Base-by-base conservation (phyloP, 148 eudicot genomes). In the Hydrangea macrophylla region DNA sequence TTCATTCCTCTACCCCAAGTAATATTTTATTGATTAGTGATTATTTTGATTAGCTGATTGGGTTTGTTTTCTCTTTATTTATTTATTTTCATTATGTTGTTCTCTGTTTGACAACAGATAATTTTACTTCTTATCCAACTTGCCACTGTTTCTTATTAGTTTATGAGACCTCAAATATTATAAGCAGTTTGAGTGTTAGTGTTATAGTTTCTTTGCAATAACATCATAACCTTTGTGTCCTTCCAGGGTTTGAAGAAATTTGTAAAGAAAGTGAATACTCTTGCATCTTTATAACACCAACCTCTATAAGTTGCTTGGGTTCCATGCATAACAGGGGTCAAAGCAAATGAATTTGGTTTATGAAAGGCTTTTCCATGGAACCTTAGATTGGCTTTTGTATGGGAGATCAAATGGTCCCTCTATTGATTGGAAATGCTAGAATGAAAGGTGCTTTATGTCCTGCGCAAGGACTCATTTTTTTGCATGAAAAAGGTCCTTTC, bases 331-430 rank as follows among this genome's bases (percentile, higher is more conserved):
- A 2, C 89, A 89, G 33, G 84, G 83, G 70, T 86, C 95, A 2
- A 89, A 84, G 40, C 78, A 68, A 25, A 84, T 85, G 81, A 89
- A 84, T 78, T 71, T 89, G 76, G 88, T 89, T 26, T 86, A 86
- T 55, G 91, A 89, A 74, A 86, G 91, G 78, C 83, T 89, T n/a
- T 85, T 82, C 66, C 90, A 89, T 67, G 95, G 95, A 65, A 89
- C 89, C 69, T 82, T 89, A 65, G 91, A 86, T 72, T 75, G 83
- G 54, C 69, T 86, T 59, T 66, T 89, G 33, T 84, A 82, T 67
- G 87, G 89, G 57, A 83, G 82, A 77, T 75, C 85, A 31, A 81
- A 75, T 50, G 89, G 89, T 53, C 92, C 87, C 24, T 84, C 85
- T 6, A 77, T 88, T 26, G 92, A 88, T 79, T 88, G 89, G 92